Conservation (phyloP, 2,329 filamentous ascomycete species). For the Zarea fungicola region DNA sequence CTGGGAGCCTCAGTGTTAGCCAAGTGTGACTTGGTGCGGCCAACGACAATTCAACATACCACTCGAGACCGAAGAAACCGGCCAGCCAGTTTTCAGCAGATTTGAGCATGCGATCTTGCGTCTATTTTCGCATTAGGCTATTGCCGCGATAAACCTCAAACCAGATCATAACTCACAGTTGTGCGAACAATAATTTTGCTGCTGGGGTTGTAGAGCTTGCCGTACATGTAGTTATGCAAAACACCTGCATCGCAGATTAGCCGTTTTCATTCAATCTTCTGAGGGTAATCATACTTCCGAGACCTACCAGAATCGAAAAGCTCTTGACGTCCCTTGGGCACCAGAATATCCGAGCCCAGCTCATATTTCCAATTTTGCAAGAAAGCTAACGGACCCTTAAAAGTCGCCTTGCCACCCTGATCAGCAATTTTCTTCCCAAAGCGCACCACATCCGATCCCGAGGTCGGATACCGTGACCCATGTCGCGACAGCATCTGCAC, state of each 20-base stretch:
- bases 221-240: slow-evolving; percentile 68
- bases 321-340: slow-evolving; percentile 68
- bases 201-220: slow-evolving; percentile 63
- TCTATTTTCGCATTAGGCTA: slow-evolving; percentile 32
- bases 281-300: too few species aligned
- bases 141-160: too few species aligned
- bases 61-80: slow-evolving; percentile 72
- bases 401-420: slow-evolving; percentile 46
- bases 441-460: slow-evolving; percentile 46
- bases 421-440: slow-evolving; percentile 56
- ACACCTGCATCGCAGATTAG: slow-evolving; percentile 51
- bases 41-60: too few species aligned
- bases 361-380: slow-evolving; percentile 64
- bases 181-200: slow-evolving; percentile 70
- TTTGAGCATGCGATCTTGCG: slow-evolving; percentile 72
- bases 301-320: slow-evolving; percentile 59
- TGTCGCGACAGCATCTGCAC: slow-evolving; percentile 69
- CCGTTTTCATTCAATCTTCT: too few species aligned
- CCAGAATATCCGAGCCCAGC: slow-evolving; percentile 66
- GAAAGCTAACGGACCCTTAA: slow-evolving; percentile 57
- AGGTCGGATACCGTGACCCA: slow-evolving; percentile 67
- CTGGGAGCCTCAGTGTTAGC: slow-evolving; percentile 20
- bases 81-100: slow-evolving; percentile 73
- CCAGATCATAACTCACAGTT: too few species aligned
- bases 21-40: too few species aligned